Conservation (phyloP, 2,329 filamentous ascomycete genomes). For the Coniochaeta ligniaria region DNA sequence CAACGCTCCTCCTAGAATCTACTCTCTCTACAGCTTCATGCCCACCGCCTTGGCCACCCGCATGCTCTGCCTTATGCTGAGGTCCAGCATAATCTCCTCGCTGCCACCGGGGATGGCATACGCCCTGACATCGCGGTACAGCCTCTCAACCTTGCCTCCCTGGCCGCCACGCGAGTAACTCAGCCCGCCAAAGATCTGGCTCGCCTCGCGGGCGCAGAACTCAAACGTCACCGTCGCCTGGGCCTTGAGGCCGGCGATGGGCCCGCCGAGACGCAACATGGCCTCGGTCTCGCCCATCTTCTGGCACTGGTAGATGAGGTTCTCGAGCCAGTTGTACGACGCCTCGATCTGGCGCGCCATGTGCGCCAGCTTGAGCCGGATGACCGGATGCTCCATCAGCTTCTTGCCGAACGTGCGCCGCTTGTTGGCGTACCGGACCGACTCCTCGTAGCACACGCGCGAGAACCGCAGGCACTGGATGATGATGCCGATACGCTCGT, state of each 20-base stretch:
- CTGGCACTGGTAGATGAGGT: slow-evolving; percentile 85
- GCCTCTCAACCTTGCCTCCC: slow-evolving; percentile 87
- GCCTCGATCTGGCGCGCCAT: slow-evolving; percentile 98
- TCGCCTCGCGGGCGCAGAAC: slow-evolving; percentile 93
- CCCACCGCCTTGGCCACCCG: slow-evolving; percentile 82
- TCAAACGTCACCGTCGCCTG: slow-evolving; percentile 93
- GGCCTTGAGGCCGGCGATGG: slow-evolving; percentile 89
- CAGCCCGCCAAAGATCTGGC: slow-evolving; percentile 93
- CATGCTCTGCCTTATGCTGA: slow-evolving; percentile 79
- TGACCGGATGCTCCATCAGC: slow-evolving; percentile 93
- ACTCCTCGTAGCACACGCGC: slow-evolving; percentile 95
- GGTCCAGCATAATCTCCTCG: slow-evolving; percentile 97
- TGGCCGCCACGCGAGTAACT: slow-evolving; percentile 91
- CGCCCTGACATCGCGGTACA: slow-evolving; percentile 91
- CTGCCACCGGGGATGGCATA: slow-evolving; percentile 94
- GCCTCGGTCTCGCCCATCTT: slow-evolving; percentile 92
- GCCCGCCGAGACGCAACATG: slow-evolving; percentile 90
- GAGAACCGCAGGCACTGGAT: slow-evolving; percentile 95
- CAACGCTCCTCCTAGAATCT: no score
- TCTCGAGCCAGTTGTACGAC: slow-evolving; percentile 95
- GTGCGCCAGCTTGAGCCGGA: slow-evolving; percentile 93
- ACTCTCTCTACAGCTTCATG: slow-evolving; percentile 84
- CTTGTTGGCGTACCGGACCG: slow-evolving; percentile 95
- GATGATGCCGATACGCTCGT: slow-evolving; percentile 97
- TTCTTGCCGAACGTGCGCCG: slow-evolving; percentile 93